phyloP scores from a whole-genome alignment of 1,284 basidiomycete species.

The Cystobasidium sp. region DNA sequence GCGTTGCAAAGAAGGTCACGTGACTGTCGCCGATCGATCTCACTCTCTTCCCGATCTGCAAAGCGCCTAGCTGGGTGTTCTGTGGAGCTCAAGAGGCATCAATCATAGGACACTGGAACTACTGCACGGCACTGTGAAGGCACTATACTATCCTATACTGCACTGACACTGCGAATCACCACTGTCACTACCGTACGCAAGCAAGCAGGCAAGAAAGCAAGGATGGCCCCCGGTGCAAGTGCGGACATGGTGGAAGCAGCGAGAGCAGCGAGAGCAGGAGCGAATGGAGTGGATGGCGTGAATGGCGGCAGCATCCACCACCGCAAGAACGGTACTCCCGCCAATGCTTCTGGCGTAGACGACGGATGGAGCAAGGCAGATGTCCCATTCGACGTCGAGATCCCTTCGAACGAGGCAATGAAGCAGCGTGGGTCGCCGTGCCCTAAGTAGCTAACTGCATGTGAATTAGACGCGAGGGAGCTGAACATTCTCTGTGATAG shows the following conservation, averaged over 20 bases:
- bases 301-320: neutral
- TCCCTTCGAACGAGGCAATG: constrained; percentile 28
- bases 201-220: neutral
- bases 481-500: too few relatives aligned
- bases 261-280: neutral
- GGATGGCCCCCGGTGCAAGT: constrained; percentile 34
- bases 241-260: constrained; percentile 16
- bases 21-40: too few relatives aligned
- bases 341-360: too few relatives aligned
- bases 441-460: neutral
- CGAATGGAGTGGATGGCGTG: constrained; percentile 3
- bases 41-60: too few relatives aligned
- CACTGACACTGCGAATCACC: too few relatives aligned
- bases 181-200: neutral
- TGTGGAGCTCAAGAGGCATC: too few relatives aligned
- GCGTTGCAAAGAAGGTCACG: too few relatives aligned
- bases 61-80: too few relatives aligned
- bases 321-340: neutral
- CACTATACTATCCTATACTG: too few relatives aligned
- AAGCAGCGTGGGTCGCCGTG: constrained; percentile 20
- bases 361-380: neutral
- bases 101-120: too few relatives aligned
- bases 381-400: constrained; percentile 40
- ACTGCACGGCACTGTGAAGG: too few relatives aligned
- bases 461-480: neutral